phyloP scores from a whole-genome alignment of 768 basidiomycete species.

The Wakefieldia striispora region DNA sequence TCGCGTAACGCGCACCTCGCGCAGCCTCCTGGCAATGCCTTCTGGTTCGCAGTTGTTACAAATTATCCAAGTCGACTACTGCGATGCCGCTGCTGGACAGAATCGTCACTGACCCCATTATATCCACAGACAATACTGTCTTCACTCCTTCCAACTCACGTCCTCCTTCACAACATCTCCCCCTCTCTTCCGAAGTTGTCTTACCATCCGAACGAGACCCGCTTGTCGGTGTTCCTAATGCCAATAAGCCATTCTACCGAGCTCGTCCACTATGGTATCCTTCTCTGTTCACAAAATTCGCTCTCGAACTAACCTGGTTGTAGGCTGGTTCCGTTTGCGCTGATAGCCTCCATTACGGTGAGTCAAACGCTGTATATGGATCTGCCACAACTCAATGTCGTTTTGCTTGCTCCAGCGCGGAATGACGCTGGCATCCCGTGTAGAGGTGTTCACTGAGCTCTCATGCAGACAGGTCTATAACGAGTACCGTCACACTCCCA shows the following conservation, averaged over 20 bases:
- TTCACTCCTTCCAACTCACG: constrained; percentile 25
- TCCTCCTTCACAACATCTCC: constrained; percentile 18
- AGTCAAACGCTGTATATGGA: constrained; percentile 18
- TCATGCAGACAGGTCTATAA: constrained; percentile 61
- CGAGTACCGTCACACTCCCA: constrained; percentile 38
- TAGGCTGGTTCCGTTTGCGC: constrained; percentile 73
- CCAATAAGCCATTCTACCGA: constrained; percentile 49
- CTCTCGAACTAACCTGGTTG: constrained; percentile 5
- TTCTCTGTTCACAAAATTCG: background rate
- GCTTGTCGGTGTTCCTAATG: constrained; percentile 25
- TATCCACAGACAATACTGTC: constrained; percentile 31
- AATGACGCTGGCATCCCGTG: constrained; percentile 74
- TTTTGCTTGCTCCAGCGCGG: constrained; percentile 53
- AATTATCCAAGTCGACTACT: background rate
- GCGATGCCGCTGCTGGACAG: constrained; percentile 29
- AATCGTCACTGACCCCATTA: constrained; percentile 33
- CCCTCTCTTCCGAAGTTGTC: constrained; percentile 4
- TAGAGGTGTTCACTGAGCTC: constrained; percentile 77
- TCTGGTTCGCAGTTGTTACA: background rate
- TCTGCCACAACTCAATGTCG: background rate
- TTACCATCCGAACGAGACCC: constrained; percentile 33
- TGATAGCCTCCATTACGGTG: constrained; percentile 67
- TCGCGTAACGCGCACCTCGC: background rate
- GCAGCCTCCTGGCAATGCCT: constrained; percentile 9
- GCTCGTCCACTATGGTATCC: constrained; percentile 47